Base-by-base conservation (phyloP, 2,329 filamentous ascomycete genomes). In the Pyrenochaeta sp. region DNA sequence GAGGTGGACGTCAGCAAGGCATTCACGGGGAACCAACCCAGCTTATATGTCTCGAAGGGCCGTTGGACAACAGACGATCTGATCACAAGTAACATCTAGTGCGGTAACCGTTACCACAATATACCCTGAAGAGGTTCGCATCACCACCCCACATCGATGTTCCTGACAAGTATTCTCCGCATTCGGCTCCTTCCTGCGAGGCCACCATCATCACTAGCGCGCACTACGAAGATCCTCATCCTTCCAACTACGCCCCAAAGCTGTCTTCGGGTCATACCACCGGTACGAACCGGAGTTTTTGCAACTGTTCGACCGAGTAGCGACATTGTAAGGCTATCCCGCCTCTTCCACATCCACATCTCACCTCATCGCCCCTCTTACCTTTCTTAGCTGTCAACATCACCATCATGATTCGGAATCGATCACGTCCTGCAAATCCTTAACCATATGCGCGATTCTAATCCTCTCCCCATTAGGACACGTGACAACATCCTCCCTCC, bases 381-480 rank as follows among this genome's bases (percentile, higher is more conserved):
- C 19, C 19, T 19, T 19, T 19, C 19, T 19, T 19, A 19, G 19
- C 19, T 19, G 19, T 19, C 19, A 19, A 19, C 19, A 19, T 19
- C 19, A 19, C 19, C 19, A 19, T 19, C 19, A 19, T 19, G 19
- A 19, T 19, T 19, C 19, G 19, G 19, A 19, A 19, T 19, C 19
- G 19, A 19, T 19, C 19, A 19, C 19, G 9, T 25, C 28, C 28
- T 25, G 8, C 52, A 69, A 44, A 57, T 75, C 71, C 50, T 77
- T 77, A 2, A 71, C 54, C 73, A 77, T 76, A 56, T 76, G 73
- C 61, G 71, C 63, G 61, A 77, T 64, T 51, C 59, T 52, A 30
- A 77, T 73, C 4, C 63, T 63, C 59, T 71, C 73, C 12, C 73
- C 73, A 65, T 76, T 76, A 22, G 69, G 69, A 67, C 73, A 76